Evolutionary conservation across 306 rosid species (phyloP).

Genomic region (Astragalus glycyphyllos): DNA sequence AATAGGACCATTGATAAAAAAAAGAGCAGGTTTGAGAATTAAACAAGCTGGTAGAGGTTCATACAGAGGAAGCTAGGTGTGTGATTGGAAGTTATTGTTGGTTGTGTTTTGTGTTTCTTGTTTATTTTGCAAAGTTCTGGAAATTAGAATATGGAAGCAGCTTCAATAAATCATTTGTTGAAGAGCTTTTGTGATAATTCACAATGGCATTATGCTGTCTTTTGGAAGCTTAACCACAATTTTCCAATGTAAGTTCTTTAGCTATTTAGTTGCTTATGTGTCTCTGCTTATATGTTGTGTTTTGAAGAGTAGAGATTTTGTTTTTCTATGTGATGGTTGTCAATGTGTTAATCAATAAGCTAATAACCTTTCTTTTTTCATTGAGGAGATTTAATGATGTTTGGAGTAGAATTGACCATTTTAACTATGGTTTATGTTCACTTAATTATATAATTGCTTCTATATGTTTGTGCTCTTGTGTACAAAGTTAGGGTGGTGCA

Average conservation of each 20-base stretch:
- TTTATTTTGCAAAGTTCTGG: constrained; percentile 36
- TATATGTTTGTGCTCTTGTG: neutral
- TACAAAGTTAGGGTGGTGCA: too few species aligned
- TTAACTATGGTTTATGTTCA: neutral
- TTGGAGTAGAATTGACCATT: constrained; percentile 5
- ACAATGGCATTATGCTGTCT: constrained; percentile 84
- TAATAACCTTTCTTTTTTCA: neutral
- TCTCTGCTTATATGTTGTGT: neutral
- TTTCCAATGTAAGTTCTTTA: constrained; percentile 52
- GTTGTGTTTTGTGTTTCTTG: constrained; percentile 39
- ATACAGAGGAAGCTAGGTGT: constrained; percentile 83
- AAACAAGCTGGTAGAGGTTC: constrained; percentile 95
- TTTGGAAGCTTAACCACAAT: constrained; percentile 84
- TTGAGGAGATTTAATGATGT: neutral
- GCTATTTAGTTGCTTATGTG: constrained; percentile 21
- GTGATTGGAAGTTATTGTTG: constrained; percentile 39
- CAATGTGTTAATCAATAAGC: neutral
- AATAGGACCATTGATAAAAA: constrained; percentile 72
- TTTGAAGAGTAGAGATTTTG: constrained; percentile 12
- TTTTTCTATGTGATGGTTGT: neutral
- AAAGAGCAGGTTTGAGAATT: constrained; percentile 77
- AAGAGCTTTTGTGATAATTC: constrained; percentile 69
- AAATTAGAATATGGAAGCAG: constrained; percentile 60
- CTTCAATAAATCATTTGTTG: constrained; percentile 61
- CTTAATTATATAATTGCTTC: neutral